Conservation (phyloP, 148 eudicot genomes). For the Polygonum maritimum region DNA sequence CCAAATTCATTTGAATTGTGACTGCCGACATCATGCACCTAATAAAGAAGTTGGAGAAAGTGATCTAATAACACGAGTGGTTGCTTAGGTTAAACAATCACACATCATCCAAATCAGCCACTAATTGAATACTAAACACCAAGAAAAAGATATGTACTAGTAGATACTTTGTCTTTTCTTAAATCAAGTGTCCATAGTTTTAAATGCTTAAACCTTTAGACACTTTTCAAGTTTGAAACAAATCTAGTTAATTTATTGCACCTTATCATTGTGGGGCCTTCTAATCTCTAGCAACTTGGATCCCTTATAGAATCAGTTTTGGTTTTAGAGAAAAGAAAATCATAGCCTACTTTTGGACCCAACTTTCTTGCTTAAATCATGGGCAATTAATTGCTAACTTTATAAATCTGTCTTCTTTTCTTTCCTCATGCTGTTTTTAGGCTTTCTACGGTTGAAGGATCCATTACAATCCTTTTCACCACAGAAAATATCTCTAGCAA, state of each 20-base stretch:
- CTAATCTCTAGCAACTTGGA: not conserved
- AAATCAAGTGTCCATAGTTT: not conserved
- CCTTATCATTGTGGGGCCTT: not conserved
- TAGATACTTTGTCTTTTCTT: not conserved
- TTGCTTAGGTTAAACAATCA: slow-evolving; percentile 7
- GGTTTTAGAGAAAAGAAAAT: not conserved
- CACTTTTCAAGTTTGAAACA: not conserved
- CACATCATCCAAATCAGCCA: slow-evolving; percentile 3
- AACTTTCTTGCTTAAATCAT: not conserved
- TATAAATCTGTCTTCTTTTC: not conserved
- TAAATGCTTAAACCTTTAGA: not conserved
- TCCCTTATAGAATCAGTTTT: not conserved
- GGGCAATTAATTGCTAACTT: not conserved
- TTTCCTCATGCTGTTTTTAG: slow-evolving; percentile 23
- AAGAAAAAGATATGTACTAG: not conserved
- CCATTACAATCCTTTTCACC: slow-evolving; percentile 43
- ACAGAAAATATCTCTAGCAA: slow-evolving; percentile 18
- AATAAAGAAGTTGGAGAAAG: slow-evolving; percentile 9
- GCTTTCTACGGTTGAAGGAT: slow-evolving; percentile 76
- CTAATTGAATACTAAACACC: not conserved
- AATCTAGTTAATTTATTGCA: not conserved
- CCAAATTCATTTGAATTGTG: not conserved
- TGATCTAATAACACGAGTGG: not conserved
- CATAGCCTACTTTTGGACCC: not conserved
- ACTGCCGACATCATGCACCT: slow-evolving; percentile 9